A percentile compares a stretch with the other conserved stretches of the same genome.
Conservation (phyloP, 225 moss, liverwort and hornwort genomes). For the Physcomitrium patens region DNA sequence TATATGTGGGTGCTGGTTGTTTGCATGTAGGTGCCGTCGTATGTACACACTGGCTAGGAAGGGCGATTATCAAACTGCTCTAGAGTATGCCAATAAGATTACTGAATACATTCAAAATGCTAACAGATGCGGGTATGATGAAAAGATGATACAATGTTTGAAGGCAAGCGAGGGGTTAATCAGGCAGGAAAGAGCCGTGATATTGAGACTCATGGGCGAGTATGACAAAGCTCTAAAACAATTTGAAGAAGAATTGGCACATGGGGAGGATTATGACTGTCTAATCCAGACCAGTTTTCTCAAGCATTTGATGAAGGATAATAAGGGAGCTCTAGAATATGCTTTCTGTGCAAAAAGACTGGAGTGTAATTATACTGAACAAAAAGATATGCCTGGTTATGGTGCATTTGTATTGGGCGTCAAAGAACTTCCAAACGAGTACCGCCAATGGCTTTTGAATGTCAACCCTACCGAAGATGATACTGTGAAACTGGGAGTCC, state of each 20-base stretch:
- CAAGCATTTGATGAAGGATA: conserved; percentile 7
- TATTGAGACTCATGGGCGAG: conserved; percentile 16
- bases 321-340: too few species aligned
- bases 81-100: background rate
- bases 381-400: too few species aligned
- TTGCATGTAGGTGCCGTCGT: background rate
- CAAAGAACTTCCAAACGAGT: conserved; percentile 2
- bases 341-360: too few species aligned
- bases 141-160: background rate
- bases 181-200: conserved; percentile 25
- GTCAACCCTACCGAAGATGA: background rate
- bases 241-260: conserved; percentile 7
- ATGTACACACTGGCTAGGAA: conserved; percentile 8
- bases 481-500: too few species aligned
- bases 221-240: conserved; percentile 17
- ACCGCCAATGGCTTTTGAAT: conserved; percentile 7
- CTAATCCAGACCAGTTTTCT: conserved; percentile 22
- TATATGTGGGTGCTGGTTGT: background rate
- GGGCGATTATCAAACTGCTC: background rate
- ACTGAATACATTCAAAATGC: background rate
- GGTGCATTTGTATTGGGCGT: background rate
- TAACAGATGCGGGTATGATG: background rate
- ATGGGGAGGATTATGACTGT: background rate
- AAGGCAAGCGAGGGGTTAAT: background rate
- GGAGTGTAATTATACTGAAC: too few species aligned